Evolutionary conservation across 1,284 basidiomycete genomes (phyloP), one percentile per base, ranked within the genome.

Genomic region (Chondrostereum purpureum): DNA sequence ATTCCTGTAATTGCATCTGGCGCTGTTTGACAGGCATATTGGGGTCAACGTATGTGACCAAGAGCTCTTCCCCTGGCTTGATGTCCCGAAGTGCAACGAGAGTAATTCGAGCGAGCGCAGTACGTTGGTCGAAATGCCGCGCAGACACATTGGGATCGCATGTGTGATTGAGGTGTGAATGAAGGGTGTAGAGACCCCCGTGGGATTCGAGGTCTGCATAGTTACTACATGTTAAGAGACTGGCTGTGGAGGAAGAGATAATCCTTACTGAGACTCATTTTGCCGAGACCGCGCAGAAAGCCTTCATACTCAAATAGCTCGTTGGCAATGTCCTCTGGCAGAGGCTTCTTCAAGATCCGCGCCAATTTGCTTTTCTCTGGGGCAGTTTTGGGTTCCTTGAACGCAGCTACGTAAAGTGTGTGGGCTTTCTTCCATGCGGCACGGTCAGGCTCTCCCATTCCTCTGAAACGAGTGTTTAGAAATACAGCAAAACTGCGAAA

Each of bases 141-240:
- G 88, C 80, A 27, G 83, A 83, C 37, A 87, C 55, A 58, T 91
- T 92, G 0, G 92, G 89, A 3, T 65, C 60, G 63, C 91, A 95
- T 12, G 75, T 75, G 61, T 94, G 92, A 64, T 94, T 94, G 33
- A 94, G 61, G 58, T 93, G 89, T 1, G 88, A 86, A 62, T 95
- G 91, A 6, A 95, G 73, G 5, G 77, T 73, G 63, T 93, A 94
- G 8, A 94, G 68, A 1, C 90, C 92, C 3, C 92, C 92, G 50
- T 91, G 88, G 2, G 83, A 79, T 64, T 94, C 92, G 48, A 91
- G 70, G 59, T 93, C 85, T 88, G 51, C 13, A 6, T 18, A 43
- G 23, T 24, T 50, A 38, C 24, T 46, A 21, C 19, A 43, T 22
- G 22, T 14, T 3, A 20, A 12, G 12, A 33, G 11, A 14, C 44